These are phyloP conservation scores for Aureobasidium pullulans DNA, from an alignment of 2,329 filamentous ascomycete genomes.

Conservation along the genomic window DNA sequence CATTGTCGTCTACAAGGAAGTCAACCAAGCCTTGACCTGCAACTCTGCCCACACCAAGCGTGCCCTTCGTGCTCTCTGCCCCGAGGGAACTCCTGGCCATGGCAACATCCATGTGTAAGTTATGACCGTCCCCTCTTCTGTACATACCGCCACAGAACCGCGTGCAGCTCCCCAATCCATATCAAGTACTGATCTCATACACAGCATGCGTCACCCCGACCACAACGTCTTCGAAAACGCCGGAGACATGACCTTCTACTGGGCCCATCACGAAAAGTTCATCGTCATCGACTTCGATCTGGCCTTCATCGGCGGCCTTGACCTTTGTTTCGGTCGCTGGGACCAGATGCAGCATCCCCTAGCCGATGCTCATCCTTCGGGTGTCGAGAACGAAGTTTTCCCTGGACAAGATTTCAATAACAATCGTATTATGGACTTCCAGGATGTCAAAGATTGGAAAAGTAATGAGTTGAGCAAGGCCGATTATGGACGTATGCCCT, in stretches of 20 bases:
- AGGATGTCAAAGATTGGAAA: conserved; percentile 86
- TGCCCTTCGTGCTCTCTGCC: conserved; percentile 69
- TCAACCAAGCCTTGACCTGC: conserved; percentile 61
- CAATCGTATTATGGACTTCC: conserved; percentile 91
- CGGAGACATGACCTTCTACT: conserved; percentile 94
- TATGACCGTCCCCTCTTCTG: not conserved
- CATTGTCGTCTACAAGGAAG: conserved; percentile 85
- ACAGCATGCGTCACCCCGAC: conserved; percentile 74
- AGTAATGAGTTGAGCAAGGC: conserved; percentile 86
- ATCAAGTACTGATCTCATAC: not conserved
- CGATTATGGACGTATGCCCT: conserved; percentile 92
- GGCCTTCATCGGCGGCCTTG: conserved; percentile 89
- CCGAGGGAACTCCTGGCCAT: conserved; percentile 70
- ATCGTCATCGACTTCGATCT: conserved; percentile 86
- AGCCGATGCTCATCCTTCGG: conserved; percentile 79
- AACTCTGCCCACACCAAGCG: conserved; percentile 92
- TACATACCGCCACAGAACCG: not conserved
- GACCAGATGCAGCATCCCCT: conserved; percentile 79
- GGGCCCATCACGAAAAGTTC: conserved; percentile 97
- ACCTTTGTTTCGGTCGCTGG: conserved; percentile 94
- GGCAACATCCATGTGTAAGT: conserved; percentile 69
- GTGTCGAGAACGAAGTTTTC: conserved; percentile 76
- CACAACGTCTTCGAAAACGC: conserved; percentile 92
- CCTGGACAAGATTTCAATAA: conserved; percentile 98
- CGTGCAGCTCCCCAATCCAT: not conserved